Conservation (phyloP, 306 rosid species). For the Lablab purpureus region DNA sequence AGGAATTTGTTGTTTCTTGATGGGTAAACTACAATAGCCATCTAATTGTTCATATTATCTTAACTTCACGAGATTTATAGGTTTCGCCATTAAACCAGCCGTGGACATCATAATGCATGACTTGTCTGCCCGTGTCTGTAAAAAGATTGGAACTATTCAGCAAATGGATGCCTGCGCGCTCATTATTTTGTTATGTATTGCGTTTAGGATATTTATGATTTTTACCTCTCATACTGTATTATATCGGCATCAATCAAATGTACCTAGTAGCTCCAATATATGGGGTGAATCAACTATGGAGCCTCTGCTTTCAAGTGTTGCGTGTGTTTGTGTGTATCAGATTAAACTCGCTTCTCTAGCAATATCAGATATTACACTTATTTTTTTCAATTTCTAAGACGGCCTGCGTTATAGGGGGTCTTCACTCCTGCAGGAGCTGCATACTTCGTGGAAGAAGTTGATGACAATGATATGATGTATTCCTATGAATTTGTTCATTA, state of each 20-base stretch:
- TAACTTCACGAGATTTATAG: conserved; percentile 33
- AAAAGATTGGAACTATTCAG: conserved; percentile 34
- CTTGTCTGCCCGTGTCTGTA: conserved; percentile 44
- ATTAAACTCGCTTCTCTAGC: too few relatives aligned
- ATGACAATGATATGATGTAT: too few relatives aligned
- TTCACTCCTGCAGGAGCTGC: too few relatives aligned
- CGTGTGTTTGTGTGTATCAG: too few relatives aligned
- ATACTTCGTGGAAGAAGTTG: too few relatives aligned
- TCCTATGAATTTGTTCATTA: too few relatives aligned
- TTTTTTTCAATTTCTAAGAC: too few relatives aligned
- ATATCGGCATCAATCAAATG: background rate
- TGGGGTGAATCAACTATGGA: background rate
- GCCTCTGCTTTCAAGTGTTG: too few relatives aligned
- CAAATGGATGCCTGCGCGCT: conserved; percentile 9
- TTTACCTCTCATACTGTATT: background rate
- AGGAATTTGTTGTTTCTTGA: background rate
- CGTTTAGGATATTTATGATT: conserved; percentile 5
- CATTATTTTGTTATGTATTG: conserved; percentile 7
- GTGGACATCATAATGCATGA: conserved; percentile 26
- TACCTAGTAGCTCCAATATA: background rate
- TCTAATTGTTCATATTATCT: conserved; percentile 56
- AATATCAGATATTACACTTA: too few relatives aligned
- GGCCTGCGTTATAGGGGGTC: too few relatives aligned
- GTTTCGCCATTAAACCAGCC: conserved; percentile 36
- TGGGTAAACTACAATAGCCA: conserved; percentile 20